Conservation (phyloP, 2,329 filamentous ascomycete genomes). For the Pyrenophora seminiperda region DNA sequence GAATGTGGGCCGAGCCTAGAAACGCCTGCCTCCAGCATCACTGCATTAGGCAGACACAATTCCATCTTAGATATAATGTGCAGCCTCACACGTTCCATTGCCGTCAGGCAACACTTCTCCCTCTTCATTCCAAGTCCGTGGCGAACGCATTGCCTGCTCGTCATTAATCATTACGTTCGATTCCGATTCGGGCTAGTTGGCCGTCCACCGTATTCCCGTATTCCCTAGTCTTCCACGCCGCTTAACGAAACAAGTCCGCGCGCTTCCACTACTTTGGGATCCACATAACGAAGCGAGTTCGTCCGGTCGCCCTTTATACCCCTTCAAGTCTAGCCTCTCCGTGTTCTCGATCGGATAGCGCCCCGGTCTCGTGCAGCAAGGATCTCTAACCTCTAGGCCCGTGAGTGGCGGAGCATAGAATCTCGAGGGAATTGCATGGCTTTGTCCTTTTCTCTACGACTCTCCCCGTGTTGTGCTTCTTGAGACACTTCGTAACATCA, state of each 20-base stretch:
- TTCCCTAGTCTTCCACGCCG: background rate
- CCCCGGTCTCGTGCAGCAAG: constrained; percentile 1
- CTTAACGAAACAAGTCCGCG: constrained; percentile 4
- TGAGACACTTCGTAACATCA: constrained; percentile 3
- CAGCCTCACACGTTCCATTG: too few relatives aligned
- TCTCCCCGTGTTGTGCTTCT: constrained; percentile 2
- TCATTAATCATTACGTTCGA: background rate
- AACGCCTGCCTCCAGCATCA: too few relatives aligned
- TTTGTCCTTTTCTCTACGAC: constrained; percentile 2
- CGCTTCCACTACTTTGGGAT: too few relatives aligned
- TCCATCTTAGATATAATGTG: too few relatives aligned
- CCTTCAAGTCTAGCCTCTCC: background rate
- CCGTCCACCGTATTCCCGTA: constrained; percentile 9
- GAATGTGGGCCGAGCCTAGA: too few relatives aligned
- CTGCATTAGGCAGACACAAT: too few relatives aligned
- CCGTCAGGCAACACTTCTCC: too few relatives aligned
- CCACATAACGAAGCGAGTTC: constrained; percentile 1
- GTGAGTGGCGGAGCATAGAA: constrained; percentile 11
- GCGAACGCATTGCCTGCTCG: background rate
- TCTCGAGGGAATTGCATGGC: constrained; percentile 6
- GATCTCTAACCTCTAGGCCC: constrained; percentile 9
- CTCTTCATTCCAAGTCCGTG: background rate
- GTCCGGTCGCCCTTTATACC: background rate
- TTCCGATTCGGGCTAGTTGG: background rate
- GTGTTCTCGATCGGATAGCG: background rate